A percentile compares a stretch with the other conserved stretches of the same genome.
phyloP scores from a whole-genome alignment of 345 rosid genomes.

The Eucalyptus coolabah region DNA sequence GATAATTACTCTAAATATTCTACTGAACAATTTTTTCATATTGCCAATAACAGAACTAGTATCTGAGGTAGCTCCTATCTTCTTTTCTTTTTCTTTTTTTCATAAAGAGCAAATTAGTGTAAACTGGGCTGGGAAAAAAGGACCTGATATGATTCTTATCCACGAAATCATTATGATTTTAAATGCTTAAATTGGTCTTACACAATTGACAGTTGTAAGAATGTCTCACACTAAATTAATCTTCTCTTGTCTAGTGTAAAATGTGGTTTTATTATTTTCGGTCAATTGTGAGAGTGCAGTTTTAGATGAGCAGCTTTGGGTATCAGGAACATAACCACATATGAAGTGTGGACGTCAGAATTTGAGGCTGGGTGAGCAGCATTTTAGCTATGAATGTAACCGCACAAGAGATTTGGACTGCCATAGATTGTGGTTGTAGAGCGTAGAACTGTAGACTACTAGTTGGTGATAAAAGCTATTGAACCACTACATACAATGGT shows the following conservation, averaged over 20 bases:
- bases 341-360: background rate
- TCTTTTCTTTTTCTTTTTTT: background rate
- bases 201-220: background rate
- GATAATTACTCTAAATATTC: background rate
- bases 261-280: background rate
- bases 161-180: background rate
- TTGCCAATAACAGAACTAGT: background rate
- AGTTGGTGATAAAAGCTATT: background rate
- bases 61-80: background rate
- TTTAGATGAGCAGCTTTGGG: background rate
- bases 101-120: background rate
- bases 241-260: background rate
- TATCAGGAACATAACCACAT: background rate
- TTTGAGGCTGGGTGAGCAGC: background rate
- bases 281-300: background rate
- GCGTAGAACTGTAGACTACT: background rate
- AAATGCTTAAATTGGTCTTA: background rate
- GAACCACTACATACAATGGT: background rate
- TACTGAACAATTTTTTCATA: background rate
- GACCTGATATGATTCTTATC: background rate
- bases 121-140: background rate
- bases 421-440: background rate
- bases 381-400: background rate
- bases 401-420: background rate
- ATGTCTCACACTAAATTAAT: background rate